Conservation (phyloP, 495 filamentous ascomycete species). For the Cenococcum geophilum region DNA sequence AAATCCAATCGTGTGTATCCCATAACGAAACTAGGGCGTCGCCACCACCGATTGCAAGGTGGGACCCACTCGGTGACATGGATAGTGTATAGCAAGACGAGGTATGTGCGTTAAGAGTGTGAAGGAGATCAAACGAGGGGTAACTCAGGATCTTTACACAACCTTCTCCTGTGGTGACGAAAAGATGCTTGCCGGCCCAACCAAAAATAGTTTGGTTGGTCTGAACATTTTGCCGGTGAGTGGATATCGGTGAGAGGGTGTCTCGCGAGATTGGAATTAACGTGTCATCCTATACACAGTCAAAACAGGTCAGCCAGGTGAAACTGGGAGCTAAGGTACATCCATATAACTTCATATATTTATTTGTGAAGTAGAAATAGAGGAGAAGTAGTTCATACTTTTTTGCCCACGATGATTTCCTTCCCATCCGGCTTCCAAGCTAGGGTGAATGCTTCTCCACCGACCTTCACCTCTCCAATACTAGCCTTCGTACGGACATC, state of each 20-base stretch:
- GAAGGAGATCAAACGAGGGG: conserved; percentile 47
- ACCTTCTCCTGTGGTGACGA: conserved; percentile 78
- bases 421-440: conserved; percentile 86
- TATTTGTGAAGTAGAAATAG: background rate
- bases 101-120: conserved; percentile 76
- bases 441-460: conserved; percentile 74
- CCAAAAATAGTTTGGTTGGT: conserved; percentile 83
- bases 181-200: conserved; percentile 63
- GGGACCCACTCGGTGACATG: conserved; percentile 67
- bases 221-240: conserved; percentile 64
- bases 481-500: conserved; percentile 80
- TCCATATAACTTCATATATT: background rate
- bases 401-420: conserved; percentile 75
- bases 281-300: conserved; percentile 54
- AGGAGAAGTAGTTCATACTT: conserved; percentile 46
- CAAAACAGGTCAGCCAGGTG: conserved; percentile 2
- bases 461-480: conserved; percentile 66
- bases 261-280: conserved; percentile 52
- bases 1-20: conserved; percentile 91
- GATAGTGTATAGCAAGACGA: conserved; percentile 66
- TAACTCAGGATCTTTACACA: conserved; percentile 74
- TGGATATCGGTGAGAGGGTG: conserved; percentile 45
- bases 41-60: conserved; percentile 80
- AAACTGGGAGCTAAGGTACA: background rate
- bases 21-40: conserved; percentile 86